Base-by-base conservation (phyloP, 2,329 filamentous ascomycete species). In the Colletotrichum ledebouriae region DNA sequence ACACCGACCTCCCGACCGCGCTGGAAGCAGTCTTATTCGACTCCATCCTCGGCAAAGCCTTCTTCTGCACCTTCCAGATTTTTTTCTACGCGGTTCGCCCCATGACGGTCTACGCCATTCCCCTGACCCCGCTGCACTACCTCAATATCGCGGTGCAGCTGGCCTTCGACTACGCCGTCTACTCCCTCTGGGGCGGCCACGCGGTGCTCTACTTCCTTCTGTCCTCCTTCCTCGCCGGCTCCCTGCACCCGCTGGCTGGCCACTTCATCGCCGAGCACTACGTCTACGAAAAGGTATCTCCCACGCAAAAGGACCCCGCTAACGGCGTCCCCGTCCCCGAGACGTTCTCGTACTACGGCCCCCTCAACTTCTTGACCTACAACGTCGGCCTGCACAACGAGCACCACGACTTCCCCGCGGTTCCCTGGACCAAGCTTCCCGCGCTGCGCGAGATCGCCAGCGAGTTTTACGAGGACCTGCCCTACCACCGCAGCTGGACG, bases 231-330 rank as follows among this genome's bases (percentile, higher is more conserved):
- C 87, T 99, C 3, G 96, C 96, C 1, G 96, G 96, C 41, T 95
- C 92, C 53, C 86, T 99, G 37, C 96, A 99, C 82, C 96, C 96
- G 3, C 93, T 95, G 67, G 96, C 96, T 0, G 96, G 94, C 50
- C 96, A 99, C 83, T 99, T 99, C 85, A 99, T 99, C 80, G 94
- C 96, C 66, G 96, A 99, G 83, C 96, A 99, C 81, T 95, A 95
- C 81, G 92, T 95, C 72, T 94, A 94, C 76, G 85, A 90, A 73
- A 89, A 88, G 59, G 83, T 88, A 73, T 83, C 83, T 13, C 84
- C 85, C 17, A 81, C 83, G 10, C 86, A 87, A 66, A 80, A 78
- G 59, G 80, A 90, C 72, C 87, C 90, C 1, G 81, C 84, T 25
- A 90, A 90, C 73, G 80, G 83, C 46, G 82, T 92, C 47, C 86